Conservation (phyloP, 2,329 filamentous ascomycete genomes). For the Apiospora saccharicola region DNA sequence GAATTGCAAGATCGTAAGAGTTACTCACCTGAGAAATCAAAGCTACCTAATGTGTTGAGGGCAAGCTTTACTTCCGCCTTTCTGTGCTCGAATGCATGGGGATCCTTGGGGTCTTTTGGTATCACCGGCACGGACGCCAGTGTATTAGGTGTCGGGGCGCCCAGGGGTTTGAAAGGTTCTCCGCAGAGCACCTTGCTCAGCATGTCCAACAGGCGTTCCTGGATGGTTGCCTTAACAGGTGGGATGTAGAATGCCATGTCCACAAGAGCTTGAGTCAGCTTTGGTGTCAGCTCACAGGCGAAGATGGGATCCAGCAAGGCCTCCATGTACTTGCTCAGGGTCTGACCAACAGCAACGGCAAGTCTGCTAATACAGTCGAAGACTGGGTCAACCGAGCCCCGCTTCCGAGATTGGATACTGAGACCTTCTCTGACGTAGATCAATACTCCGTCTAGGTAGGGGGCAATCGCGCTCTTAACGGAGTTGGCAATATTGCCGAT, state of each 20-base stretch:
- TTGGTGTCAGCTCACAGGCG: conserved; percentile 91
- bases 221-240: conserved; percentile 89
- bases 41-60: conserved; percentile 94
- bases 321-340: conserved; percentile 98
- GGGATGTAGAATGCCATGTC: conserved; percentile 99
- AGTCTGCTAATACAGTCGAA: conserved; percentile 98
- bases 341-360: conserved; percentile 93
- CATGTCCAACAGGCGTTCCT: conserved; percentile 93
- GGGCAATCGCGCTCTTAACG: conserved; percentile 92
- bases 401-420: conserved; percentile 75
- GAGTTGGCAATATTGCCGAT: conserved; percentile 97
- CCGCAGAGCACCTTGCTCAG: conserved; percentile 93
- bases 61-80: conserved; percentile 92
- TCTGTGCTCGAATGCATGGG: conserved; percentile 78
- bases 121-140: conserved; percentile 82
- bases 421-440: conserved; percentile 93
- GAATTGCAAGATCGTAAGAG: conserved; percentile 6
- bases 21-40: conserved; percentile 78
- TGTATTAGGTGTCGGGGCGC: conserved; percentile 85
- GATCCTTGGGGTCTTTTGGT: conserved; percentile 86
- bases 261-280: conserved; percentile 92
- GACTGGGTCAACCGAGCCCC: conserved; percentile 76
- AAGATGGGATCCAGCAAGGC: conserved; percentile 95
- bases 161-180: conserved; percentile 89
- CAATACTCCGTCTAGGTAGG: conserved; percentile 92